A percentile compares a stretch with the other conserved stretches of the same genome.
These are phyloP conservation scores for Nectriaceae sp. DNA, from an alignment of 2,329 filamentous ascomycete genomes.

Conservation along the genomic window DNA sequence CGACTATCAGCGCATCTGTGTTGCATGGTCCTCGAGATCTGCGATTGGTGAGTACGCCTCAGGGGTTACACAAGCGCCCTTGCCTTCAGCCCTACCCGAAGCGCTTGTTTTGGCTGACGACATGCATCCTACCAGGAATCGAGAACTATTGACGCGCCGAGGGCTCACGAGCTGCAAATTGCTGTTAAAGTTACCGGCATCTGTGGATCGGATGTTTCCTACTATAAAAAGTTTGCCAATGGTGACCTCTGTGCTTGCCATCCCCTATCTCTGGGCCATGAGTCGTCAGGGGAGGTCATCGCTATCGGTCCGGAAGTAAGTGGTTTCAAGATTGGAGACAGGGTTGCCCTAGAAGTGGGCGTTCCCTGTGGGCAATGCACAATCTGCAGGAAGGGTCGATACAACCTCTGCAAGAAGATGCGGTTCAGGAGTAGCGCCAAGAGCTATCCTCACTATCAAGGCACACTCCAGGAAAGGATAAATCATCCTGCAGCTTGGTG, in stretches of 20 bases:
- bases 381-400: conserved; percentile 76
- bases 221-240: conserved; percentile 73
- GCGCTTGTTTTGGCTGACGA: conserved; percentile 15
- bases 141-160: conserved; percentile 49
- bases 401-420: conserved; percentile 90
- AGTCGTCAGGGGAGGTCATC: conserved; percentile 72
- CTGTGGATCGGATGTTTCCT: conserved; percentile 70
- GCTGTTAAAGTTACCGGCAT: conserved; percentile 67
- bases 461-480: conserved; percentile 71
- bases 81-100: conserved; percentile 24
- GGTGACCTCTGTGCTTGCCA: conserved; percentile 69
- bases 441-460: conserved; percentile 81
- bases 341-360: conserved; percentile 87
- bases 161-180: conserved; percentile 61
- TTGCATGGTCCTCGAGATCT: conserved; percentile 59
- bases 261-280: conserved; percentile 74
- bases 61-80: conserved; percentile 7
- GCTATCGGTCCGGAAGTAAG: conserved; percentile 65
- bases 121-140: conserved; percentile 44
- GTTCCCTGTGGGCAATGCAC: conserved; percentile 78
- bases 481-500: conserved; percentile 81
- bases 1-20: conserved; percentile 54
- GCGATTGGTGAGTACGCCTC: conserved; percentile 50
- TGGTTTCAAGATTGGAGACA: conserved; percentile 69
- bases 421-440: conserved; percentile 76